Percentiles rank a stretch among this genome's conserved stretches.
Conservation (phyloP, 2,329 filamentous ascomycete genomes). For the Lachnellula cervina region DNA sequence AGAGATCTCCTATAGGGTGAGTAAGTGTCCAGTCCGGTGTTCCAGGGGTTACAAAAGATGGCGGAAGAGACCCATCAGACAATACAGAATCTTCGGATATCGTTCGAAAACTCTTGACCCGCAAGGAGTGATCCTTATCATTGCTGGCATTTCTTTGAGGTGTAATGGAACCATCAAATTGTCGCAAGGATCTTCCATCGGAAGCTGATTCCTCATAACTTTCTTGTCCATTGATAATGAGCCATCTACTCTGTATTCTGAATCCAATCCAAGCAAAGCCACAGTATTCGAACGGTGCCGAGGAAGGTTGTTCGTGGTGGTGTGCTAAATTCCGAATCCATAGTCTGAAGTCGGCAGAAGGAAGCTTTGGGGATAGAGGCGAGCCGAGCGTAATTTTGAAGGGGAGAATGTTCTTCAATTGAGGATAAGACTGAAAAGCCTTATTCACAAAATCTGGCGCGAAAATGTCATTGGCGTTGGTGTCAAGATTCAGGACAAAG, state of each 20-base stretch:
- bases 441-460: conserved; percentile 63
- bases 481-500: conserved; percentile 63
- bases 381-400: conserved; percentile 10
- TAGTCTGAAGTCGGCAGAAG: conserved; percentile 57
- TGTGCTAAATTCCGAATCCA: conserved; percentile 52
- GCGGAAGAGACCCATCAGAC: neutral
- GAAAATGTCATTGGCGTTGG: conserved; percentile 43
- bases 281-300: conserved; percentile 53
- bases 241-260: conserved; percentile 60
- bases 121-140: neutral
- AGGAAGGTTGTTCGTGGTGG: conserved; percentile 30
- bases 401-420: conserved; percentile 6
- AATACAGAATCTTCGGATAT: neutral
- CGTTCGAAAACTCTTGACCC: neutral
- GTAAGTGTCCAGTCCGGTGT: conserved; percentile 64
- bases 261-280: conserved; percentile 64
- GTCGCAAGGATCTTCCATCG: neutral
- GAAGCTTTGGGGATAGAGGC: conserved; percentile 31
- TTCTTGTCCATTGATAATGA: conserved; percentile 55
- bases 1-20: conserved; percentile 55
- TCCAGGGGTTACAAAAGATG: conserved; percentile 16
- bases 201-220: neutral
- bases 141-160: neutral
- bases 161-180: neutral
- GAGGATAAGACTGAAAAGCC: conserved; percentile 47